Conservation (phyloP, 148 eudicot species). For the Dysphania ambrosioides region DNA sequence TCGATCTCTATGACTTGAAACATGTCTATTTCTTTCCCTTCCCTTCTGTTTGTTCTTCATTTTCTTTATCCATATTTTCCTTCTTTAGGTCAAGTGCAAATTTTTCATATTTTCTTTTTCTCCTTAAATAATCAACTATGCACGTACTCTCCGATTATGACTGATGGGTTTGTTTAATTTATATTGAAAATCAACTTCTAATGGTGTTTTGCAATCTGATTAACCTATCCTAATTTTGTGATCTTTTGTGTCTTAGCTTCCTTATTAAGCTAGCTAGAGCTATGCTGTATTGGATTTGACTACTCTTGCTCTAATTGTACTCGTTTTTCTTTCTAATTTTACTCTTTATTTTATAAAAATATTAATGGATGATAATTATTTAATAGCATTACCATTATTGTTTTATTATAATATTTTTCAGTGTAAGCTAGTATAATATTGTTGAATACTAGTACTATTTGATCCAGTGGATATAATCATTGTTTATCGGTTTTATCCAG, state of each 20-base stretch:
- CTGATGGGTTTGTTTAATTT: too few species aligned
- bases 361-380: too few species aligned
- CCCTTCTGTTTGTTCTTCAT: neutral
- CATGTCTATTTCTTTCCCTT: neutral
- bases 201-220: too few species aligned
- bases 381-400: neutral
- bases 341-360: neutral
- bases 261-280: neutral
- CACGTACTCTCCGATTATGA: neutral
- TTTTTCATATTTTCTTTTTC: neutral
- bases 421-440: neutral
- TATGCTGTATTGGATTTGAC: neutral
- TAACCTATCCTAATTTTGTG: too few species aligned
- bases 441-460: slow-evolving; percentile 1
- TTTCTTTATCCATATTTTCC: neutral
- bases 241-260: neutral
- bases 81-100: neutral
- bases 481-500: slow-evolving; percentile 10
- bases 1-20: neutral
- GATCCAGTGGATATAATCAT: slow-evolving; percentile 23
- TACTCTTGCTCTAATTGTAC: too few species aligned
- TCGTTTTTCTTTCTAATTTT: neutral
- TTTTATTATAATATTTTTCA: neutral
- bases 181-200: neutral
- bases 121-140: neutral